phyloP scores from a whole-genome alignment of 192 early-diverging fungal species.

The Phlyctochytrium planicorne region DNA sequence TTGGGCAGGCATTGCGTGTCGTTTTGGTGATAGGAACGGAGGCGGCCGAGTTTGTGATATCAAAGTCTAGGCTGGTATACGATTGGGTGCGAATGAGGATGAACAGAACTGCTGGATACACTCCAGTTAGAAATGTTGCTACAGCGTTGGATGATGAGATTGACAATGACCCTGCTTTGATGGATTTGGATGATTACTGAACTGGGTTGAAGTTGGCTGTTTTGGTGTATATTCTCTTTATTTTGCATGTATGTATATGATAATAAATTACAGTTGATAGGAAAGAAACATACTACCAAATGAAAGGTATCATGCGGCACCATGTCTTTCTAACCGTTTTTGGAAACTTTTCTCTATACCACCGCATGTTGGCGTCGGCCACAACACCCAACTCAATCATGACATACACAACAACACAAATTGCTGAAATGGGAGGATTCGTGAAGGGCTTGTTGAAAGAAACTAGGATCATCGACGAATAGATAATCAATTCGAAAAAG shows the following conservation, averaged over 20 bases:
- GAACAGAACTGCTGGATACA: constrained; percentile 17
- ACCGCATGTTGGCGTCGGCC: neutral
- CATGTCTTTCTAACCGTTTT: neutral
- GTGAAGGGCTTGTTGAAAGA: neutral
- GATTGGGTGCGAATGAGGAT: constrained; percentile 21
- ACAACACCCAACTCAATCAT: constrained; percentile 7
- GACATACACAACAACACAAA: neutral
- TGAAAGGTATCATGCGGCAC: neutral
- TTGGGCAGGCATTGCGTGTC: constrained; percentile 10
- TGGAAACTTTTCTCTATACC: constrained; percentile 12
- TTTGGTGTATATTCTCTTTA: neutral
- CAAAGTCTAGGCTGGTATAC: constrained; percentile 11
- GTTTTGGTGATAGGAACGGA: constrained; percentile 16
- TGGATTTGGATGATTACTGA: constrained; percentile 35
- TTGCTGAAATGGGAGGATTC: neutral
- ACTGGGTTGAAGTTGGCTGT: neutral
- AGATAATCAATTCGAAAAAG: constrained; percentile 21
- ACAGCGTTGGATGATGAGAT: constrained; percentile 6
- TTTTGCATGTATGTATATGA: neutral
- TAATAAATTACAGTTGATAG: neutral
- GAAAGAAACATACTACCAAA: neutral
- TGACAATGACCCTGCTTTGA: constrained; percentile 22
- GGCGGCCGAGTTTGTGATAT: constrained; percentile 24
- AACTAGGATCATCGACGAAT: neutral
- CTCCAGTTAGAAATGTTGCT: constrained; percentile 15